phyloP scores from a whole-genome alignment of 441 rosid genomes.

The Corymbia calophylla region DNA sequence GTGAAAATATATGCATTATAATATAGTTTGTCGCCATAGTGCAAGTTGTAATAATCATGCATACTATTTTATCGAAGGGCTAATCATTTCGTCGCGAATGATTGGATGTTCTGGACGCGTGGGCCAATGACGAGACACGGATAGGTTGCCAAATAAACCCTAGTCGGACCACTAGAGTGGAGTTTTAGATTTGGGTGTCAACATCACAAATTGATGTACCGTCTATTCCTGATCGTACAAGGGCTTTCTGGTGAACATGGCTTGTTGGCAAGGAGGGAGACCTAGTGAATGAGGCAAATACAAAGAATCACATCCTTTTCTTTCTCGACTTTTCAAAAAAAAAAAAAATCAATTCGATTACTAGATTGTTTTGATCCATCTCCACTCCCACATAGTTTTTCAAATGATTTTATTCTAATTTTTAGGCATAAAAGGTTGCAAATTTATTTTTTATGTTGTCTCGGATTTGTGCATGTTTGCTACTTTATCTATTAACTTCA shows the following conservation, averaged over 20 bases:
- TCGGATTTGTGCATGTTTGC: not conserved
- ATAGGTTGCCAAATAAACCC: slow-evolving; percentile 5
- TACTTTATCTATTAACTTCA: not conserved
- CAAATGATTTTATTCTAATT: not conserved
- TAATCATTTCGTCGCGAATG: not conserved
- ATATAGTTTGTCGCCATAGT: not conserved
- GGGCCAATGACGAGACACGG: slow-evolving; percentile 13
- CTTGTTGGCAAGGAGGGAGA: not conserved
- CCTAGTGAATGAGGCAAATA: not conserved
- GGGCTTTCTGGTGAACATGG: not conserved
- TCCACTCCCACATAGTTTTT: not conserved
- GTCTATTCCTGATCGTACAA: not conserved
- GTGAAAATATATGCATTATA: not conserved
- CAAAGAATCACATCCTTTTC: not conserved
- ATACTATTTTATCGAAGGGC: not conserved
- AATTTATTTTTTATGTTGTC: too few species aligned
- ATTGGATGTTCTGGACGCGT: not conserved
- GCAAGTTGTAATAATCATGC: not conserved
- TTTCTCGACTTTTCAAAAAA: not conserved
- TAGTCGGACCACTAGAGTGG: not conserved
- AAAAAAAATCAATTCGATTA: not conserved
- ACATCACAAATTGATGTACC: not conserved
- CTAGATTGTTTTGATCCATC: not conserved
- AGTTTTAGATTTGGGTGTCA: slow-evolving; percentile 12
- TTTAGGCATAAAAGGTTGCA: not conserved